Conservation (phyloP, 2,329 filamentous ascomycete genomes). For the Exserohilum rostratum region DNA sequence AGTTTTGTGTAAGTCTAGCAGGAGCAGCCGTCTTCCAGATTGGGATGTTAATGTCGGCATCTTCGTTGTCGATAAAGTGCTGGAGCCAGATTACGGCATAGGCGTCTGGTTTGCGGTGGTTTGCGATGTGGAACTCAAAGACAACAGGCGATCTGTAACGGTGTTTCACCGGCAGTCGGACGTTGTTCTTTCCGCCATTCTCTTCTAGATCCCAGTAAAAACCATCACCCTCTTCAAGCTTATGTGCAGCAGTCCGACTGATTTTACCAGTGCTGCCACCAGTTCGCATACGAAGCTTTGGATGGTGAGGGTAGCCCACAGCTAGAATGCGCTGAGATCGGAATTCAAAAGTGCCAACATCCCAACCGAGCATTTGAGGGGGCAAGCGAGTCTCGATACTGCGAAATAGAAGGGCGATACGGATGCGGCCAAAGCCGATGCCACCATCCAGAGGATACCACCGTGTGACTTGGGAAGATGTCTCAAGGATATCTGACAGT, state of each 20-base stretch:
- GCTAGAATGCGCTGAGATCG: constrained; percentile 72
- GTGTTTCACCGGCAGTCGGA: constrained; percentile 85
- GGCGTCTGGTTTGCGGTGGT: constrained; percentile 72
- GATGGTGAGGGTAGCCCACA: constrained; percentile 63
- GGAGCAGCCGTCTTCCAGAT: constrained; percentile 84
- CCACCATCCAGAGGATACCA: constrained; percentile 98
- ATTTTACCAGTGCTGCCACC: constrained; percentile 81
- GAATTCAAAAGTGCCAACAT: constrained; percentile 94
- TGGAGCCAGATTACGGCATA: constrained; percentile 87
- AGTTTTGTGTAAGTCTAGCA: constrained; percentile 84
- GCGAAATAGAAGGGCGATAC: constrained; percentile 88
- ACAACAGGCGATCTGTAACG: constrained; percentile 89
- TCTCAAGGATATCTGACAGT: constrained; percentile 85
- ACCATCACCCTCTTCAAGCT: constrained; percentile 64
- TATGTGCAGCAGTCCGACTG: constrained; percentile 66
- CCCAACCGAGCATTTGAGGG: constrained; percentile 87
- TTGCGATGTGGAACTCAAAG: constrained; percentile 77
- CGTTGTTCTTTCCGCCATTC: constrained; percentile 56
- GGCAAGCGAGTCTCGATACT: constrained; percentile 86
- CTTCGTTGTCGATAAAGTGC: constrained; percentile 80
- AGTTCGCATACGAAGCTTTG: constrained; percentile 79
- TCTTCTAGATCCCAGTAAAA: constrained; percentile 64
- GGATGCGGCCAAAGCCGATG: constrained; percentile 84
- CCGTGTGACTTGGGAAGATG: constrained; percentile 81
- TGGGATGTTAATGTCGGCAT: constrained; percentile 80